Evolutionary conservation across 208 protist genomes (phyloP).

Genomic region (Acanthamoeba healyi): DNA sequence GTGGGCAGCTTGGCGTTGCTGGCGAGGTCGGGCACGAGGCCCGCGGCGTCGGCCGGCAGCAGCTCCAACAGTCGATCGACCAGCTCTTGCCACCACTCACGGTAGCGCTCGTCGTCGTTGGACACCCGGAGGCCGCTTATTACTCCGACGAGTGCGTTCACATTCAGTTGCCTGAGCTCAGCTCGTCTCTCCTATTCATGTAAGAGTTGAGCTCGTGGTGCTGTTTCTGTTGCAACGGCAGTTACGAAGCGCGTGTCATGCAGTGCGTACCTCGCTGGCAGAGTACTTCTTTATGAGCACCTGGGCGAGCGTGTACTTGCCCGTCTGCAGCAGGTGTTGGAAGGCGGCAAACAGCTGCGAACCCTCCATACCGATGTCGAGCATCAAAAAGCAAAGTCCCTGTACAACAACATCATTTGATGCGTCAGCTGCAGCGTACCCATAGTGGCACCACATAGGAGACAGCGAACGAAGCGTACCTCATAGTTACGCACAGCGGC

Average conservation of each 20-base stretch:
- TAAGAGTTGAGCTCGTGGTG: neutral
- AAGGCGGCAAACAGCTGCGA: slow-evolving; percentile 7
- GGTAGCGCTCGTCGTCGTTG: neutral
- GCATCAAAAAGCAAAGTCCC: neutral
- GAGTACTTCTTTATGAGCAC: slow-evolving; percentile 10
- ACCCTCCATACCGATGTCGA: neutral
- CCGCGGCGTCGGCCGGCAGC: too few relatives aligned
- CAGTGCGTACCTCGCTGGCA: neutral
- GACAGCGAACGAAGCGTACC: too few relatives aligned
- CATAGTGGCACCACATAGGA: too few relatives aligned
- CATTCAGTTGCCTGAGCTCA: neutral
- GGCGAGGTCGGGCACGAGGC: neutral
- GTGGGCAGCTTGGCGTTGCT: slow-evolving; percentile 4
- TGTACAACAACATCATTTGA: too few relatives aligned
- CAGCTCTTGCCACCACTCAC: neutral
- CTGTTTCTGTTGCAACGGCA: neutral
- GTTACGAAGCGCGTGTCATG: too few relatives aligned
- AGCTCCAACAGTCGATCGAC: neutral
- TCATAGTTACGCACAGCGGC: neutral
- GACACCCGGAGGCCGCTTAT: neutral
- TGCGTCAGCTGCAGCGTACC: too few relatives aligned
- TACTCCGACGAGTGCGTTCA: neutral
- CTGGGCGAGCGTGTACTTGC: slow-evolving; percentile 14
- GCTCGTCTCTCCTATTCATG: neutral
- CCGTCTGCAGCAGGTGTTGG: neutral